phyloP scores from a whole-genome alignment of 208 protist species.

The Leishmania amazonensis region DNA sequence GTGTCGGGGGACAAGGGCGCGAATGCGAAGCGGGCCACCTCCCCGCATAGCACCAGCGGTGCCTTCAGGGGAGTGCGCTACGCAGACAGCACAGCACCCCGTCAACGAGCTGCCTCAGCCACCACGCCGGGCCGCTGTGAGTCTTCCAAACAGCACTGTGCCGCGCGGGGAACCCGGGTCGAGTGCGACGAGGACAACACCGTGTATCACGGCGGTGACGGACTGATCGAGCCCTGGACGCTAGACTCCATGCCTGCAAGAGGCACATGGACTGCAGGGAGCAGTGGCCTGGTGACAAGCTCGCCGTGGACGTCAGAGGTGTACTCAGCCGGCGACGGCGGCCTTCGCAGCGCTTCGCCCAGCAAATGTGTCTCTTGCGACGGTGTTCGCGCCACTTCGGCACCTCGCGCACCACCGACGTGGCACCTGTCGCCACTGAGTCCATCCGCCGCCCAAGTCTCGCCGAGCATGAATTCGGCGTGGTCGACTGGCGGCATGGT shows the following conservation, averaged over 20 bases:
- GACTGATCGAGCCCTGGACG: background rate
- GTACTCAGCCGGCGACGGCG: background rate
- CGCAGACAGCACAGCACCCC: background rate
- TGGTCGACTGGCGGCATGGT: background rate
- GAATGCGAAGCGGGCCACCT: background rate
- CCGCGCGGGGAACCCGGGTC: background rate
- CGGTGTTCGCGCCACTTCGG: conserved; percentile 5
- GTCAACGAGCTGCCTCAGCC: background rate
- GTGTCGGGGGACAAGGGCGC: background rate
- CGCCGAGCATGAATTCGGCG: background rate
- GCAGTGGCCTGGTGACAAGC: background rate
- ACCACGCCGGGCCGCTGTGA: background rate
- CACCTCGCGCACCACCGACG: background rate
- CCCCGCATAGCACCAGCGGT: background rate
- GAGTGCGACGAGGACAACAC: too few relatives aligned
- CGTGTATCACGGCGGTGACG: background rate
- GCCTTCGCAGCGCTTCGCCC: background rate
- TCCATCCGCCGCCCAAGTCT: background rate
- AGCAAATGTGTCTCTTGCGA: background rate
- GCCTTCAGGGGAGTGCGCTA: background rate
- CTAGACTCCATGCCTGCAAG: too few relatives aligned
- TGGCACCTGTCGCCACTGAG: background rate
- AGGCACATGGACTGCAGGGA: background rate
- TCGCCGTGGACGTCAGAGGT: background rate
- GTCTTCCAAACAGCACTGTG: background rate